These are phyloP conservation scores for Adansonia madagascariensis DNA, from an alignment of 441 rosid genomes.

Conservation along the genomic window DNA sequence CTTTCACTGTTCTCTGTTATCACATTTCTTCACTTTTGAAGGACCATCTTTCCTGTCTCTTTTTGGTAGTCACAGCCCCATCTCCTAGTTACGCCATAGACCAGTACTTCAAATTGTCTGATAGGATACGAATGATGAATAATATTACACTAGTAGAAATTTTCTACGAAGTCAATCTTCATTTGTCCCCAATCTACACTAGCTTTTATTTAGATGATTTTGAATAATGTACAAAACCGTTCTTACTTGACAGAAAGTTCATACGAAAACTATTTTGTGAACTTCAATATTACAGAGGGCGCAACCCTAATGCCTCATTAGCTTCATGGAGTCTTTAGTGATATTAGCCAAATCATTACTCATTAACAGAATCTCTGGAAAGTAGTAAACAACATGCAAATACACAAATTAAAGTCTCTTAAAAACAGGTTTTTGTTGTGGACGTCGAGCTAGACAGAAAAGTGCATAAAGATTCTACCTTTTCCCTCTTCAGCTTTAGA, in stretches of 20 bases:
- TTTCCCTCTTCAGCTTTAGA: conserved; percentile 48
- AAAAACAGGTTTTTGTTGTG: not conserved
- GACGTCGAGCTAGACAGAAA: not conserved
- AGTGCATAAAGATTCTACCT: conserved; percentile 37
- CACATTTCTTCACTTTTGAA: not conserved
- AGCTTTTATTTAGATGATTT: not conserved
- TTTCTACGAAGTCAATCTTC: not conserved
- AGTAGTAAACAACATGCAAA: not conserved
- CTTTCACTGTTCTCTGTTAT: not conserved
- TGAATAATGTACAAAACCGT: not conserved
- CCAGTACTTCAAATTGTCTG: not conserved
- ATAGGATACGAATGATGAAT: not conserved
- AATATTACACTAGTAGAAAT: not conserved
- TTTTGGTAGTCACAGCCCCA: not conserved
- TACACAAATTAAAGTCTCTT: not conserved
- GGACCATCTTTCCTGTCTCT: not conserved
- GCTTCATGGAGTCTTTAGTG: not conserved
- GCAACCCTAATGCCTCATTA: not conserved
- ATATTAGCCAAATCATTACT: not conserved
- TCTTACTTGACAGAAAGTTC: not conserved
- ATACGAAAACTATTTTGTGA: not conserved
- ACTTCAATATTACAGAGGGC: not conserved
- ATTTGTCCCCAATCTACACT: not conserved
- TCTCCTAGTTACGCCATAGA: not conserved
- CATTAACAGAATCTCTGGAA: not conserved